Base-by-base conservation (phyloP, 164 flowering plant species). In the Aristolochia californica region DNA sequence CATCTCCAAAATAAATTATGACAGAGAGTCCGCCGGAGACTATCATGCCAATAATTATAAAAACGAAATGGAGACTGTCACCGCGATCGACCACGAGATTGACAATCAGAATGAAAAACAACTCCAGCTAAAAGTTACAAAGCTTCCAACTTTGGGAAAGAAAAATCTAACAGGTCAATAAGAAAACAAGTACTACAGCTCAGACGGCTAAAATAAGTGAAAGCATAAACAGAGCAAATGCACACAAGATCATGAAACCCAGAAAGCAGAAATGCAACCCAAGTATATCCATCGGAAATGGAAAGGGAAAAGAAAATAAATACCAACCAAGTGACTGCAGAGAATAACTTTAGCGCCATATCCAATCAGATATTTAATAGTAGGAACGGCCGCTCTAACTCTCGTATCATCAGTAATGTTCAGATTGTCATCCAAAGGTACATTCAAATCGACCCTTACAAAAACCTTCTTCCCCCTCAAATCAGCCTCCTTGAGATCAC, bases 351-450 rank as follows among this genome's bases (percentile, higher is more conserved):
- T 78, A 38, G 91, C 81, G 1, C 83, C 83, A 68, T 74, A 45
- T 11, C 65, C 68, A 58, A 77, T 71, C 75, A 84, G 69, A 58
- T 75, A 77, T 69, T 82, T 77, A 74, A 84, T 78, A 47, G 91
- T 84, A 24, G 91, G 91, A 7, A 84, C 78, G 27, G 88, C 85
- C 53, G 88, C 87, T 40, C 88, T 66, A 50, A 83, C 55, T 55
- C 86, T 73, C 24, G 84, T 83, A 65, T 83, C 90, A 68, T 83
- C 90, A 16, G 91, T 84, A 70, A 84, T 82, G 17, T 82, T 78
- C 60, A 56, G 66, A 65, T 66, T 67, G 9, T 84, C 88, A 63
- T 84, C 87, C 72, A 84, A 58, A 23, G 91, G 91, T 14, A 84
- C 88, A 53, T 82, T 84, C 57, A 84, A 69, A 80, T 84, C 91